Evolutionary conservation across 164 flowering plant species (phyloP).

Genomic region (Liquidambar formosana): DNA sequence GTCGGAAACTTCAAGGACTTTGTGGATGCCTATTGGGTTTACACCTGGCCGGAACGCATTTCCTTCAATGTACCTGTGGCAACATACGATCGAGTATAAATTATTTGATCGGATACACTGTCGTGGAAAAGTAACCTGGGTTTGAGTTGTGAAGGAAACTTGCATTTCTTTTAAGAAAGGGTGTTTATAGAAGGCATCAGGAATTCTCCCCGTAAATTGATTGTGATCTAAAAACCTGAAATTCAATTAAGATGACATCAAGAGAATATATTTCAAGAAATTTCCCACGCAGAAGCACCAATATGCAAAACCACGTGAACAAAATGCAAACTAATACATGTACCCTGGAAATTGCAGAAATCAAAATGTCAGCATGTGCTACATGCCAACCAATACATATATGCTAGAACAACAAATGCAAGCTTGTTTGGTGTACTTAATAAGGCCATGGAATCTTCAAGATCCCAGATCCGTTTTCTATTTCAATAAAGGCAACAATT

Average conservation of each 20-base stretch:
- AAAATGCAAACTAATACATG: no score
- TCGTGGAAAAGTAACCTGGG: not conserved
- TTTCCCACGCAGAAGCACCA: no score
- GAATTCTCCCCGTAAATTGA: slow-evolving; percentile 81
- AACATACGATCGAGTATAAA: not conserved
- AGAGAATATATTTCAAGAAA: no score
- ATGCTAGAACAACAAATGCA: no score
- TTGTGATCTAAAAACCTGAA: slow-evolving; percentile 97
- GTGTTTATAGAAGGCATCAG: slow-evolving; percentile 86
- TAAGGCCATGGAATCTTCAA: no score
- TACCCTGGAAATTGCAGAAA: no score
- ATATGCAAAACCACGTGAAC: no score
- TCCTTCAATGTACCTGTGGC: slow-evolving; percentile 90
- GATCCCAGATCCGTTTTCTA: no score
- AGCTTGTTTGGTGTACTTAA: no score
- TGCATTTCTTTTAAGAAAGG: slow-evolving; percentile 87
- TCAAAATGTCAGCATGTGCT: no score
- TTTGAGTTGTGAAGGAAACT: slow-evolving; percentile 25
- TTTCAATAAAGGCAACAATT: no score
- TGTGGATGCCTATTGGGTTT: slow-evolving; percentile 77
- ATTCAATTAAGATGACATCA: not conserved
- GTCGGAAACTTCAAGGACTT: slow-evolving; percentile 83
- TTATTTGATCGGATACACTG: not conserved
- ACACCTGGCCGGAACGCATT: slow-evolving; percentile 82
- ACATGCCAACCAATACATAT: no score